Evolutionary conservation across 768 basidiomycete genomes (phyloP).

Genomic region (Mycena capillaripes): DNA sequence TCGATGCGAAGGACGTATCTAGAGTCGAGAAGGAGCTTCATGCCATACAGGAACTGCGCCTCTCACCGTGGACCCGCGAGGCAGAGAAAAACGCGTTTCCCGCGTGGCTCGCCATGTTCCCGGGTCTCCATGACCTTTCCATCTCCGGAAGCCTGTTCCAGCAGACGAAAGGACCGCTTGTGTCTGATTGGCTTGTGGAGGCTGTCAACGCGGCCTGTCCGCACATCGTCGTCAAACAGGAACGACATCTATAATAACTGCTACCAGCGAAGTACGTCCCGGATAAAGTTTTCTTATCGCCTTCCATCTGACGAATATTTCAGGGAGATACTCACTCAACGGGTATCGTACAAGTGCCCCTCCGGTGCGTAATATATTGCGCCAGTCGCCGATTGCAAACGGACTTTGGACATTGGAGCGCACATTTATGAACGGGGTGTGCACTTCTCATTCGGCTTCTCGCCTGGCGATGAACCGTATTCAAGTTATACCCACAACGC

Average conservation of each 20-base stretch:
- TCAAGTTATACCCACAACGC: too few relatives aligned
- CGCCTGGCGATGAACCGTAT: too few relatives aligned
- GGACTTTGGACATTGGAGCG: too few relatives aligned
- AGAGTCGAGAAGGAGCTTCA: neutral
- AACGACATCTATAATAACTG: neutral
- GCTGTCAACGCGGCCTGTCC: conserved; percentile 7
- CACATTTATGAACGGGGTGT: too few relatives aligned
- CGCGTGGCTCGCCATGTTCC: conserved; percentile 19
- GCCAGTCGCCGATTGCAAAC: too few relatives aligned
- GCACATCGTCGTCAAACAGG: conserved; percentile 11
- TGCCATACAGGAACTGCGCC: neutral
- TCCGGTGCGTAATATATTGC: too few relatives aligned
- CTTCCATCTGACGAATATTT: neutral
- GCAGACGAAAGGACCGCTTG: conserved; percentile 1
- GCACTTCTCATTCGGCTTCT: too few relatives aligned
- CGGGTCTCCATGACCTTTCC: neutral
- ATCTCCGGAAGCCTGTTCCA: neutral
- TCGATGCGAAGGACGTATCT: neutral
- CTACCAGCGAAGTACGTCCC: neutral
- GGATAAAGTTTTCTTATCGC: neutral
- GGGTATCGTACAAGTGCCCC: too few relatives aligned
- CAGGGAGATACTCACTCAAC: too few relatives aligned
- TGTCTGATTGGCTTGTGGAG: neutral
- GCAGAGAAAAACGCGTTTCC: neutral
- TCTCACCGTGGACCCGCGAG: conserved; percentile 4